These are phyloP conservation scores for Trichoderma aggressivum DNA, from an alignment of 2,329 filamentous ascomycete genomes.

Conservation along the genomic window DNA sequence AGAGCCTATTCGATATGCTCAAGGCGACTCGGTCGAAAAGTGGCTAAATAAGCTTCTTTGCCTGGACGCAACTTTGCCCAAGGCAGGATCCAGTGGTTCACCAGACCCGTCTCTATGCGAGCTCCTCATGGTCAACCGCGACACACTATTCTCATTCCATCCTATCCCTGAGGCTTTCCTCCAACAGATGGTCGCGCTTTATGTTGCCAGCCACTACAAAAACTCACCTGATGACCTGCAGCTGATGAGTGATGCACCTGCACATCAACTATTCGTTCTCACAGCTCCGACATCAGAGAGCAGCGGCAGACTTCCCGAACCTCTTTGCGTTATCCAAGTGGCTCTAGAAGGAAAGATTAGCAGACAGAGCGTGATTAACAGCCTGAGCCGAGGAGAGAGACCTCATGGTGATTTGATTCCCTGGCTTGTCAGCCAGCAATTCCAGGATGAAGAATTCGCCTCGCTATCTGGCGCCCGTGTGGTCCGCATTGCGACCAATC, in stretches of 20 bases:
- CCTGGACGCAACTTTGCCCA: conserved; percentile 85
- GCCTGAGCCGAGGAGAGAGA: conserved; percentile 81
- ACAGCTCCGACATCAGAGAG: conserved; percentile 80
- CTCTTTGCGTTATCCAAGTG: conserved; percentile 91
- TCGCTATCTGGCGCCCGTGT: conserved; percentile 86
- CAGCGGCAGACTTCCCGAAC: conserved; percentile 78
- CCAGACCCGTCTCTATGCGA: conserved; percentile 91
- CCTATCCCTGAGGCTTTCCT: conserved; percentile 95
- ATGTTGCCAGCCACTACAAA: conserved; percentile 96
- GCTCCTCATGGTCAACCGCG: conserved; percentile 88
- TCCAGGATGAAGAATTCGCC: conserved; percentile 96
- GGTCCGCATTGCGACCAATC: conserved; percentile 93
- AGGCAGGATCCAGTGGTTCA: conserved; percentile 69
- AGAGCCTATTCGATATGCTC: conserved; percentile 91
- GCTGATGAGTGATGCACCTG: conserved; percentile 95
- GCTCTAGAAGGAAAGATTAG: conserved; percentile 94
- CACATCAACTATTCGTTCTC: conserved; percentile 92
- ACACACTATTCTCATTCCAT: conserved; percentile 97
- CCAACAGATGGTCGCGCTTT: conserved; percentile 96
- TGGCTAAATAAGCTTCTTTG: conserved; percentile 95
- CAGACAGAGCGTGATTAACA: conserved; percentile 84
- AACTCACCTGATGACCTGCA: conserved; percentile 98
- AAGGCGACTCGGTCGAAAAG: conserved; percentile 87
- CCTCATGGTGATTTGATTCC: conserved; percentile 92
- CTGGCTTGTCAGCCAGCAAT: conserved; percentile 96